Base-by-base conservation (phyloP, 2,329 filamentous ascomycete genomes). In the Penicillium polonicum region DNA sequence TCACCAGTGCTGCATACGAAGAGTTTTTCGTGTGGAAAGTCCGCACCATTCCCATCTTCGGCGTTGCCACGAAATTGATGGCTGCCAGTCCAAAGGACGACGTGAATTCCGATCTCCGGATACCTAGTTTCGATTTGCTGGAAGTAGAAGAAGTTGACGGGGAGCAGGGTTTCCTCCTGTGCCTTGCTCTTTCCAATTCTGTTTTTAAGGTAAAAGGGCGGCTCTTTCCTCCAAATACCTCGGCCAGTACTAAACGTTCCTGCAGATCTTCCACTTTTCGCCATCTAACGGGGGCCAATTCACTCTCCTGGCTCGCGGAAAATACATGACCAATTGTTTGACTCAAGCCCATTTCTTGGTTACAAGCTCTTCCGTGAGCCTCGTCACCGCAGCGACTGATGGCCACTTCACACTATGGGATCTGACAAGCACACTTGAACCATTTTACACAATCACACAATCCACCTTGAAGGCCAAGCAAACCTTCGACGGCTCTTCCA, bases 1-100 rank as follows among this genome's bases (percentile, higher is more conserved):
- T 97, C 71, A 96, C 90, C 63, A 92, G 91, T 67, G 91, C 85
- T 6, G 94, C 92, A 0, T 88, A 86, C 60, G 93, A 97, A 72
- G 93, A 99, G 73, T 88, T 97, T 62, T 93, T 88, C 66, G 83
- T 92, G 12, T 99, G 94, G 93, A 82, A 84, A 41, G 73, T 93
- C 35, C 79, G 78, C 46, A 68, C 70, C 12, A 71, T 89, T 7
- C 79, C 85, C 27, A 78, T 80, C 2, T 75, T 84, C 55, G 78
- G 76, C 3, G 66, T 85, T 10, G 82, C 84, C 0, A 76, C 83
- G 1, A 74, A 83, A 0, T 80, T 83, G 60, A 78, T 83, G 60
- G 79, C 78, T 2, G 69, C 72, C 13, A 81, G 82, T 65, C 78
- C 79, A 0, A 78, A 78, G 17, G 70, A 71, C 10, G 78, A 81